A percentile compares a stretch with the other conserved stretches of the same genome.
Evolutionary conservation across 1,139 yeast genomes (phyloP).

Genomic region (Saccharomyces hybrid): DNA sequence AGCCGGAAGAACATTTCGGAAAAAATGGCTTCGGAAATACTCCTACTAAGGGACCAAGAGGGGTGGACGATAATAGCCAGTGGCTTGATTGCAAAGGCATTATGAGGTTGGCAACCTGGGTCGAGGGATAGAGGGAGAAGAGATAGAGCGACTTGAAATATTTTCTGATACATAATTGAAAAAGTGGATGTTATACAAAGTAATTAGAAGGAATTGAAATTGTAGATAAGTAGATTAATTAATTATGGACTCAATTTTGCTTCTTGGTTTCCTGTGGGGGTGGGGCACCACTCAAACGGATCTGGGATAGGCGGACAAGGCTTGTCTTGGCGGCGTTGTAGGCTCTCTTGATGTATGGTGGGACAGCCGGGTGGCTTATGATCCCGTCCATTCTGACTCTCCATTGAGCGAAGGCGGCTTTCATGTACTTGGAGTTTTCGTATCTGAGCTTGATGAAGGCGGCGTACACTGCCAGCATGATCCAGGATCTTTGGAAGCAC

Average conservation of each 20-base stretch:
- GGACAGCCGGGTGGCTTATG: slow-evolving; percentile 50
- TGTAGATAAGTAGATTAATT: background rate
- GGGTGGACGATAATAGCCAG: background rate
- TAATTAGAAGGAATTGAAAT: background rate
- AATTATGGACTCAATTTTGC: background rate
- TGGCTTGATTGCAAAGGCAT: background rate
- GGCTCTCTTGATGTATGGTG: slow-evolving; percentile 47
- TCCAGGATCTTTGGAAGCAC: slow-evolving; percentile 59
- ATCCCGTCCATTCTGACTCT: slow-evolving; percentile 67
- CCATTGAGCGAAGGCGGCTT: slow-evolving; percentile 59
- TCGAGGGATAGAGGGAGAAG: background rate
- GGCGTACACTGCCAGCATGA: slow-evolving; percentile 50
- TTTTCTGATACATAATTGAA: background rate
- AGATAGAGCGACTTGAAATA: background rate
- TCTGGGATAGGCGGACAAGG: slow-evolving; percentile 17
- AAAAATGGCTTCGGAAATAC: background rate
- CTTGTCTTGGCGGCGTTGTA: slow-evolving; percentile 53
- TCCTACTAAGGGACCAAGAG: background rate
- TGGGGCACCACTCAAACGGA: background rate
- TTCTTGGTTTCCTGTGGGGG: background rate
- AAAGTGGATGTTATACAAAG: background rate
- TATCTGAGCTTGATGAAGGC: slow-evolving; percentile 70
- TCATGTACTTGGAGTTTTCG: slow-evolving; percentile 69
- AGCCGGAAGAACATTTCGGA: background rate
- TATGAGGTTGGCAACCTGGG: background rate